Evolutionary conservation across 2,329 filamentous ascomycete species (phyloP).

Genomic region (Neoarthrinium moseri): DNA sequence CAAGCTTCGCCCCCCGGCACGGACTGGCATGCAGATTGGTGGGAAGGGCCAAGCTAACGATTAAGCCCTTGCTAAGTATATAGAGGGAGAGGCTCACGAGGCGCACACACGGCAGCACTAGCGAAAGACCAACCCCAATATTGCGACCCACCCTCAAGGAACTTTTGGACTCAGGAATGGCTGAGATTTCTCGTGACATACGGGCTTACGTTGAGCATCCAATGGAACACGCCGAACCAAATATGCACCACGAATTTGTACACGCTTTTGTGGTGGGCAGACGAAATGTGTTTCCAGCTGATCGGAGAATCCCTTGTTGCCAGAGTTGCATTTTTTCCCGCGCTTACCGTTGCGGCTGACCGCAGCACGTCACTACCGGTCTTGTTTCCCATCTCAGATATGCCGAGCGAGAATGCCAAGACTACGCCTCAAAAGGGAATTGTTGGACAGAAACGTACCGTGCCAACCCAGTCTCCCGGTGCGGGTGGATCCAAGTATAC

Average conservation of each 20-base stretch:
- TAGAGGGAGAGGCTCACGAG: constrained; percentile 6
- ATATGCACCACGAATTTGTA: too few species aligned
- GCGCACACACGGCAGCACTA: constrained; percentile 3
- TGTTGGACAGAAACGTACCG: neutral
- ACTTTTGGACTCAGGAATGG: neutral
- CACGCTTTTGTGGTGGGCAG: too few species aligned
- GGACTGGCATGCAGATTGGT: constrained; percentile 1
- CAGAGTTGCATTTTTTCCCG: neutral
- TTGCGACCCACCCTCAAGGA: constrained; percentile 1
- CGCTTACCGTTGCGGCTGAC: constrained; percentile 9
- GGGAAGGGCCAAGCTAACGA: neutral
- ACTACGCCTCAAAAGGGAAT: too few species aligned
- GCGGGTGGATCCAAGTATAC: too few species aligned
- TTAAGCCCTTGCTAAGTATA: constrained; percentile 1
- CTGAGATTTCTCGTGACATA: neutral
- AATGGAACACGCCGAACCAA: too few species aligned
- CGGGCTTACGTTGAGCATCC: neutral
- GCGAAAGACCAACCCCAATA: constrained; percentile 9
- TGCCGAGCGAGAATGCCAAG: neutral
- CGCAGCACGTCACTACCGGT: constrained; percentile 5
- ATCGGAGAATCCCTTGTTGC: too few species aligned
- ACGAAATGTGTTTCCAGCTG: too few species aligned
- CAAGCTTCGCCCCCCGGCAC: neutral
- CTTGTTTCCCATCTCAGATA: neutral
- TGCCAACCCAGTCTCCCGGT: neutral